Evolutionary conservation across 73 alveolate species (phyloP), one percentile per base, ranked within the genome.

Genomic region (Paraurostyla sp.): DNA sequence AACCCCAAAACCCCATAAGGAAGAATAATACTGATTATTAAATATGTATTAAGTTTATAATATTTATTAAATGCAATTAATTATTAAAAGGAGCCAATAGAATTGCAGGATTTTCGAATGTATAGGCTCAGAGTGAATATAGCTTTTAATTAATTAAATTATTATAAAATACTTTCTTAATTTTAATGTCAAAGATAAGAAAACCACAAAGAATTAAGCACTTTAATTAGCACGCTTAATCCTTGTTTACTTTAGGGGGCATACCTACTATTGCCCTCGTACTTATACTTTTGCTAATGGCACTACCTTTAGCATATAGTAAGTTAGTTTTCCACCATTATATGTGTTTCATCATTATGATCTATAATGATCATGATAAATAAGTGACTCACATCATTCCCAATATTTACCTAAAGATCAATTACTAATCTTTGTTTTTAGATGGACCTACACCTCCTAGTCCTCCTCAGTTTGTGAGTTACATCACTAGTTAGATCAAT

Each of bases 391-490:
- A 60, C 32, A 27, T 27, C 2, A 27, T 50, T 27, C 13, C 45
- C 32, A 11, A 15, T 54, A 15, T 11, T 32, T 13, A 13, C 32
- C 22, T 15, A n/a, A 11, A 13, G 71, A 15, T 32, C 11, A 15
- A 15, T 54, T 6, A 15, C 30, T 59, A 59, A 59, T 23, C 6
- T 30, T 65, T 29, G 6, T 30, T 1, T 65, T 33, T 65, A 65
- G 82, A 58, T 65, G 82, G 35, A 38, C 82, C 82, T 65, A 38
- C 58, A 13, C 60, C 82, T 4, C 89, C 89, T 1, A n/a, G 51
- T 51, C 89, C 89, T 16, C 76, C 78, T 11, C 0, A 15, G 2
- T 78, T 76, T 76, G 89, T 54, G 30, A 51, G 80, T 78, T 78
- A 78, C 29, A 27, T 36, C 32, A 51, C 89, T 32, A 78, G 89